Base-by-base conservation (phyloP, 2,329 filamentous ascomycete genomes). In the Aspergillus bombycis region DNA sequence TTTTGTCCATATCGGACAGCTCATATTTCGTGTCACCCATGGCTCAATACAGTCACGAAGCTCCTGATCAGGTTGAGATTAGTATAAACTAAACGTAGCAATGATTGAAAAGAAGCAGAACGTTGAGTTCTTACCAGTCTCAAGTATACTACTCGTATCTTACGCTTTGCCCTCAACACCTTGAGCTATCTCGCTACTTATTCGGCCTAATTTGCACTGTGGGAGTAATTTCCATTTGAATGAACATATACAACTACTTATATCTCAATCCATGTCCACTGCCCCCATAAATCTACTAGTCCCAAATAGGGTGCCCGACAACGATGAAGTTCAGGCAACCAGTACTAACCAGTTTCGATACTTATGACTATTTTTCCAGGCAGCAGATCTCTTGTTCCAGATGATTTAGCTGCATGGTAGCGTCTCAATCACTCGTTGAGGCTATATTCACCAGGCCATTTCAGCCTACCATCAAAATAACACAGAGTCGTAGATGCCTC, bases 1-100 rank as follows among this genome's bases (percentile, higher is more conserved):
- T 52, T 58, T 66, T 71, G 58, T 72, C 71, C 12, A 70, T 21
- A 28, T 72, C 69, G 16, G 70, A 71, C 41, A 72, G 58, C 48
- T 71, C 65, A 58, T 70, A 67, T 21, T 58, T 67, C 26, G n/a
- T 32, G 16, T 52, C 14, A 28, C 2, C 26, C 48, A 52, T 52
- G 12, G 28, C 48, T 52, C 10, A 8, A 28, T 8, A 52, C 48
- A 32, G 23, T 52, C 1, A 28, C 9, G 19, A 10, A 32, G 12
- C 26, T 32, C 4, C 48, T 52, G 48, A 32, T 52, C 21, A 6
- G 46, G 48, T 16, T 28, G 30, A 32, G 14, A 10, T 32, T 16
- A 52, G 26, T n/a, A 41, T 41, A 41, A 3, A 41, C 6, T 19
- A 32, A 32, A 52, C 4, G 5, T 11, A 11, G 26, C 14, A 32